phyloP scores from a whole-genome alignment of 768 basidiomycete species.

The Dendrothele bispora region DNA sequence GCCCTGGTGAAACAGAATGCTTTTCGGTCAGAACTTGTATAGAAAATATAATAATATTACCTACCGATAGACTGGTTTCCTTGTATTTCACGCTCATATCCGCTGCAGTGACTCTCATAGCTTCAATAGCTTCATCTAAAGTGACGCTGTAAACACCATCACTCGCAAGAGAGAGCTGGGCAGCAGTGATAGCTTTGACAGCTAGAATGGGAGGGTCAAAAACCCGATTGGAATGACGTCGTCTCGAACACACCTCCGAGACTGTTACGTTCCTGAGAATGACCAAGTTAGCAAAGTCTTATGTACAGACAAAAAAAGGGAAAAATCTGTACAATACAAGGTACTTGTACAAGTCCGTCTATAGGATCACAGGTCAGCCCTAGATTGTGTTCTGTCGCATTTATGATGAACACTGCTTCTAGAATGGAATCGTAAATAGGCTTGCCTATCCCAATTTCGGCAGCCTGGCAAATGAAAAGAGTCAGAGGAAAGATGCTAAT shows the following conservation, averaged over 20 bases:
- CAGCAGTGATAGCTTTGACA: conserved; percentile 91
- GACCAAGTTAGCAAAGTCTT: background rate
- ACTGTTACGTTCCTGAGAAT: conserved; percentile 73
- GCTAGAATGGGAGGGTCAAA: conserved; percentile 40
- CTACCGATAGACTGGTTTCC: conserved; percentile 88
- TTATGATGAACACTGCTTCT: background rate
- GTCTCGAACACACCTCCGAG: conserved; percentile 57
- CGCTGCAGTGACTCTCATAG: conserved; percentile 89
- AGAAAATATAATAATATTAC: conserved; percentile 22
- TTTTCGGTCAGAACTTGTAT: background rate
- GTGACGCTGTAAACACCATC: conserved; percentile 85
- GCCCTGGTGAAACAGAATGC: conserved; percentile 43
- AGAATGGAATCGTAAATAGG: background rate
- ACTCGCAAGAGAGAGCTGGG: conserved; percentile 92
- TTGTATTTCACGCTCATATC: conserved; percentile 97
- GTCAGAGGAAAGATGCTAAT: conserved; percentile 2
- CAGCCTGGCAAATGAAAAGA: conserved; percentile 47
- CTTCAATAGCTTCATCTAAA: conserved; percentile 93
- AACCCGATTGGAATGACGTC: background rate
- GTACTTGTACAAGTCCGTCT: conserved; percentile 90
- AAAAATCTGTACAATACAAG: conserved; percentile 85
- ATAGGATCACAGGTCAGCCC: conserved; percentile 95
- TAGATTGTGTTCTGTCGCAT: conserved; percentile 69
- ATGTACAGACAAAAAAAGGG: background rate
- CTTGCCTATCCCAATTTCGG: conserved; percentile 87